Evolutionary conservation across 1,139 yeast species (phyloP).

Genomic region (Citeromyces hawaiiensis): DNA sequence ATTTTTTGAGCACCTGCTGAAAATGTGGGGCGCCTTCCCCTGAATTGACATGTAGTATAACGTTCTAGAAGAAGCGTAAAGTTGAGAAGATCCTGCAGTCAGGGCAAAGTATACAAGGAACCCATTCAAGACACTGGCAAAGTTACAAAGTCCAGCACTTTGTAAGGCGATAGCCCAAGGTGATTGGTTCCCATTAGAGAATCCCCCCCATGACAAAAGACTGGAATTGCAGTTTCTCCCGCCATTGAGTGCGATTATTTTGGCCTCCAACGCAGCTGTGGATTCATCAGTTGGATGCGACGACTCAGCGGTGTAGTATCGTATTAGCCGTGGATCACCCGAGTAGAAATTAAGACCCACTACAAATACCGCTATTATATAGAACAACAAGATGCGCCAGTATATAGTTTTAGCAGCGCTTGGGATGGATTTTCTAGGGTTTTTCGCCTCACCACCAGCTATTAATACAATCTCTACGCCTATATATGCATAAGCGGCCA

Average conservation of each 20-base stretch:
- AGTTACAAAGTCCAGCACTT: constrained; percentile 48
- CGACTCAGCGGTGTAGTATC: constrained; percentile 23
- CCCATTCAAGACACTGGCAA: constrained; percentile 51
- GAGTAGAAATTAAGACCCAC: constrained; percentile 62
- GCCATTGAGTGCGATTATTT: constrained; percentile 15
- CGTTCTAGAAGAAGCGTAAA: constrained; percentile 72
- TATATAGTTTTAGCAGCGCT: constrained; percentile 66
- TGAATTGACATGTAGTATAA: constrained; percentile 63
- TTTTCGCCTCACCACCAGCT: constrained; percentile 78
- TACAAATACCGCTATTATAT: constrained; percentile 56
- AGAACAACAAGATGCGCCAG: constrained; percentile 57
- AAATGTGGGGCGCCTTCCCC: constrained; percentile 49
- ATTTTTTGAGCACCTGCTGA: constrained; percentile 42
- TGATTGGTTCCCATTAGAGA: constrained; percentile 48
- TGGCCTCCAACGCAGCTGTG: constrained; percentile 1
- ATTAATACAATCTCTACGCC: constrained; percentile 78
- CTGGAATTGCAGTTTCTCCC: constrained; percentile 18
- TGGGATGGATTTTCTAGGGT: constrained; percentile 70
- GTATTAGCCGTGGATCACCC: constrained; percentile 58
- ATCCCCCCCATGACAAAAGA: constrained; percentile 30
- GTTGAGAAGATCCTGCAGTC: constrained; percentile 63
- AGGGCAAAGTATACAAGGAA: constrained; percentile 64
- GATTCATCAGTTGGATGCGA: constrained; percentile 7
- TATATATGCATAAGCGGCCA: constrained; percentile 61
- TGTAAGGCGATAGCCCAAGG: constrained; percentile 79